Conservation (phyloP, 2,329 filamentous ascomycete genomes). For the Rugonectria rugulosa region DNA sequence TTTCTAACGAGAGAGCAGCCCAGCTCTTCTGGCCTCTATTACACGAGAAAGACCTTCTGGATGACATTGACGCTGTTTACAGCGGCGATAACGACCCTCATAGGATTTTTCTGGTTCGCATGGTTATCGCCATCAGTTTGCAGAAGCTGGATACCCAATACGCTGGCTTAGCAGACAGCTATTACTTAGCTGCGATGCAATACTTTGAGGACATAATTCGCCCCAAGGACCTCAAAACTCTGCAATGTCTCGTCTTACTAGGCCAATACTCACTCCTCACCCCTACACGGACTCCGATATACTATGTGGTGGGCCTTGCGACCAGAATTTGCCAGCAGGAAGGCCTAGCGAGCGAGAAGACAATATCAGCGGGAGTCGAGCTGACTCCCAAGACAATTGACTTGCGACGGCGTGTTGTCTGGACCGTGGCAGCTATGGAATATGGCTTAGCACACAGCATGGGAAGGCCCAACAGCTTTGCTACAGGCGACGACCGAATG, state of each 20-base stretch:
- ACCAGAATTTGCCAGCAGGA: slow-evolving; percentile 89
- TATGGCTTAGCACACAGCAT: slow-evolving; percentile 86
- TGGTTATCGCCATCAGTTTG: slow-evolving; percentile 94
- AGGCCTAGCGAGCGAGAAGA: slow-evolving; percentile 87
- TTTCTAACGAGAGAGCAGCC: slow-evolving; percentile 58
- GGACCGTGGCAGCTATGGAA: slow-evolving; percentile 90
- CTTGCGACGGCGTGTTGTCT: slow-evolving; percentile 86
- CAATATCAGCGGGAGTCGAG: slow-evolving; percentile 71
- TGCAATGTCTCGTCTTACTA: slow-evolving; percentile 89
- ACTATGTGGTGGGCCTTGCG: slow-evolving; percentile 90
- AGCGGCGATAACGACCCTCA: slow-evolving; percentile 78
- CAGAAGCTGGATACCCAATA: slow-evolving; percentile 91
- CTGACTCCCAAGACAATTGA: slow-evolving; percentile 81
- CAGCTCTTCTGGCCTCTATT: slow-evolving; percentile 88
- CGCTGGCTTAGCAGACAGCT: slow-evolving; percentile 93
- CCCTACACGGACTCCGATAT: slow-evolving; percentile 89
- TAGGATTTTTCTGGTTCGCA: slow-evolving; percentile 86
- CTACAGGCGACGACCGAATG: slow-evolving; percentile 81
- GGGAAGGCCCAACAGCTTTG: slow-evolving; percentile 86
- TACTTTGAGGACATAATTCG: slow-evolving; percentile 83
- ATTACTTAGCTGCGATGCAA: slow-evolving; percentile 88
- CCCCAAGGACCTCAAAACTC: slow-evolving; percentile 87
- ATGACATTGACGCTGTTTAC: slow-evolving; percentile 83
- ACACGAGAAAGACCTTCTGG: slow-evolving; percentile 80
- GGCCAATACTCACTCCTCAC: slow-evolving; percentile 92